A percentile compares a stretch with the other conserved stretches of the same genome.
These are phyloP conservation scores for Amaranthus tricolor DNA, from an alignment of 179 eudicot species.

Conservation along the genomic window DNA sequence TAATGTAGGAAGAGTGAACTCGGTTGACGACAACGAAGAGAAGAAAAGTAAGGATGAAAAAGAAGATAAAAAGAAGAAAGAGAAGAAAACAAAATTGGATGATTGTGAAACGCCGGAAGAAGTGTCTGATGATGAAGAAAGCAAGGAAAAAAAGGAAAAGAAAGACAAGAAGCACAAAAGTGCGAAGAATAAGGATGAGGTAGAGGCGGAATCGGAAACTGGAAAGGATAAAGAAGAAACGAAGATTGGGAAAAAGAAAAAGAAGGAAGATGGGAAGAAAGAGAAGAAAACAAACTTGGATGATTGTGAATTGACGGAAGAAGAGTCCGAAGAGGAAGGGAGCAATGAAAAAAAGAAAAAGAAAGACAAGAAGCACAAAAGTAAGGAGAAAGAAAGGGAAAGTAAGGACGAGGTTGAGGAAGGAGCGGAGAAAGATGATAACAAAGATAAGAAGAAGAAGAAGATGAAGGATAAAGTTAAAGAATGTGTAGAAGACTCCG, in stretches of 20 bases:
- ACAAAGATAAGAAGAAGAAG: constrained; percentile 14
- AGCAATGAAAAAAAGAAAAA: constrained; percentile 15
- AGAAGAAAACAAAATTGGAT: constrained; percentile 26
- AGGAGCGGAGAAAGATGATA: constrained; percentile 21
- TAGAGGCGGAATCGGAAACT: constrained; percentile 23
- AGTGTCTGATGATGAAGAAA: constrained; percentile 8
- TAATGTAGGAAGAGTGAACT: constrained; percentile 20
- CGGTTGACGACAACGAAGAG: constrained; percentile 17
- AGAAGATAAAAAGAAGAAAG: constrained; percentile 12
- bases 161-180: constrained; percentile 26
- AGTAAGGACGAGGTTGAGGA: constrained; percentile 13
- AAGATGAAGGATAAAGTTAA: constrained; percentile 16
- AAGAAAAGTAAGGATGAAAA: constrained; percentile 22
- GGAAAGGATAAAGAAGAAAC: constrained; percentile 10
- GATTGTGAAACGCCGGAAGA: background rate
- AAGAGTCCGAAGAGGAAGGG: constrained; percentile 21
- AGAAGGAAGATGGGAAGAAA: constrained; percentile 23
- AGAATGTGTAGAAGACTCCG: constrained; percentile 13
- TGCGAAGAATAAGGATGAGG: constrained; percentile 14
- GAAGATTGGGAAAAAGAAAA: constrained; percentile 20
- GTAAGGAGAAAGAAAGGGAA: constrained; percentile 5
- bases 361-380: constrained; percentile 21
- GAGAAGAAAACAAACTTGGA: constrained; percentile 14
- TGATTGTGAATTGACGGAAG: background rate
- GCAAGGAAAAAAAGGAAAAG: constrained; percentile 23